A percentile compares a stretch with the other conserved stretches of the same genome.
These are phyloP conservation scores for Solidago caesia DNA, from an alignment of 129 eudicot genomes.

Conservation along the genomic window DNA sequence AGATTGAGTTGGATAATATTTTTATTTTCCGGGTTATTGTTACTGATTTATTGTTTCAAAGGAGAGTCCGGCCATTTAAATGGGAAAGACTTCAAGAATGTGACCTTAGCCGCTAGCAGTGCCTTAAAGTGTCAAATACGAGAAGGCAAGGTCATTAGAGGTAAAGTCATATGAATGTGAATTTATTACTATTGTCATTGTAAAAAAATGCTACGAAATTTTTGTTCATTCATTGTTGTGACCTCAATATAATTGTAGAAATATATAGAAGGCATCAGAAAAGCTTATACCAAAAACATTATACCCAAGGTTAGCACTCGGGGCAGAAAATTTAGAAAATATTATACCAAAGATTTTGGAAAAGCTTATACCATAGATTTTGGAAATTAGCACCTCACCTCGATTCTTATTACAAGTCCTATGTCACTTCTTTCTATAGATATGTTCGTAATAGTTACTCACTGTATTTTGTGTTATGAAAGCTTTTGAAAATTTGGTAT, in stretches of 20 bases:
- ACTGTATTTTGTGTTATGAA: neutral
- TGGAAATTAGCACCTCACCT: conserved; percentile 35
- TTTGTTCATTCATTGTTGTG: neutral
- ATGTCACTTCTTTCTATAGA: too few species aligned
- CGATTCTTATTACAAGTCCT: neutral
- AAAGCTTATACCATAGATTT: conserved; percentile 36
- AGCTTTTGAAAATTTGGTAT: neutral
- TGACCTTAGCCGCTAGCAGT: conserved; percentile 93
- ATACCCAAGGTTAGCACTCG: conserved; percentile 26
- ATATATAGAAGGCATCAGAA: conserved; percentile 65
- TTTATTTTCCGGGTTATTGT: too few species aligned
- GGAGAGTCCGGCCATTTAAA: conserved; percentile 26
- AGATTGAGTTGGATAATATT: too few species aligned
- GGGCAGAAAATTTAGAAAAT: too few species aligned
- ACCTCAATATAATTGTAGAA: conserved; percentile 34
- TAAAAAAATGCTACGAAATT: neutral
- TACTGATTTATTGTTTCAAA: too few species aligned
- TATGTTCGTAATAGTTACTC: neutral
- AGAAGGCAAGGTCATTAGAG: conserved; percentile 87
- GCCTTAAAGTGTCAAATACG: conserved; percentile 93
- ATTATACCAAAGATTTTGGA: too few species aligned
- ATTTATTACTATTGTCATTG: neutral
- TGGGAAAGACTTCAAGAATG: conserved; percentile 86
- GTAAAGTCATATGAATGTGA: conserved; percentile 32
- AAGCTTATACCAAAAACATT: conserved; percentile 60